Evolutionary conservation across 1,284 basidiomycete genomes (phyloP).

Genomic region (Boletus semigastroideus): DNA sequence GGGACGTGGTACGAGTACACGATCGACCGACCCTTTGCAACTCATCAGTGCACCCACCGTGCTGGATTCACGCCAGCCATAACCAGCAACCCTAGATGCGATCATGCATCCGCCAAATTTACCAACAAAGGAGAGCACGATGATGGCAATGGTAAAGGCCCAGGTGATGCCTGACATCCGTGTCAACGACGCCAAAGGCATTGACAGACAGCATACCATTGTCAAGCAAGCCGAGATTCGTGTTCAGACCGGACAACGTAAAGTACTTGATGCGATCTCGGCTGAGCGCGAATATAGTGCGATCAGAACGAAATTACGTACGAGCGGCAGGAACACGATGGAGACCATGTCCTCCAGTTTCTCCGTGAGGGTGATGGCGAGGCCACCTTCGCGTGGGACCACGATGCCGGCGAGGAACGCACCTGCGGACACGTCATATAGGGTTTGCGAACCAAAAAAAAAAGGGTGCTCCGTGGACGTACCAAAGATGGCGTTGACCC

Average conservation of each 20-base stretch:
- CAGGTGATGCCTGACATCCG: slow-evolving; percentile 72
- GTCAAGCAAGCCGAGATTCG: slow-evolving; percentile 81
- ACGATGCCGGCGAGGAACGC: slow-evolving; percentile 89
- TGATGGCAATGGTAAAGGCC: slow-evolving; percentile 86
- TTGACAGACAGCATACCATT: slow-evolving; percentile 42
- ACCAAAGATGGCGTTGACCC: slow-evolving; percentile 90
- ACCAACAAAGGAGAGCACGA: slow-evolving; percentile 75
- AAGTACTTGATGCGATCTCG: slow-evolving; percentile 63
- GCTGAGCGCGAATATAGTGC: neutral
- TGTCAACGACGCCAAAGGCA: too few species aligned
- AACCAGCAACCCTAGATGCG: slow-evolving; percentile 69
- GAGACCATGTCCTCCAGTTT: slow-evolving; percentile 83
- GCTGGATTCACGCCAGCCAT: slow-evolving; percentile 76
- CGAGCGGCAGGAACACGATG: slow-evolving; percentile 85
- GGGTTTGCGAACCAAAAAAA: slow-evolving; percentile 19
- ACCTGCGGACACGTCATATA: slow-evolving; percentile 42
- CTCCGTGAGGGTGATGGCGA: slow-evolving; percentile 75
- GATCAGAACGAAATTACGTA: slow-evolving; percentile 33
- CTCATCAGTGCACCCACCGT: slow-evolving; percentile 93
- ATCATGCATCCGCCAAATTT: slow-evolving; percentile 80
- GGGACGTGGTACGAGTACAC: neutral
- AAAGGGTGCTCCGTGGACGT: slow-evolving; percentile 14
- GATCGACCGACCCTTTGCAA: slow-evolving; percentile 78
- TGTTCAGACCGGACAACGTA: slow-evolving; percentile 83
- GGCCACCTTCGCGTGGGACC: slow-evolving; percentile 86